A percentile compares a stretch with the other conserved stretches of the same genome.
phyloP scores from a whole-genome alignment of 306 rosid species.

The Hylodesmum podocarpum region DNA sequence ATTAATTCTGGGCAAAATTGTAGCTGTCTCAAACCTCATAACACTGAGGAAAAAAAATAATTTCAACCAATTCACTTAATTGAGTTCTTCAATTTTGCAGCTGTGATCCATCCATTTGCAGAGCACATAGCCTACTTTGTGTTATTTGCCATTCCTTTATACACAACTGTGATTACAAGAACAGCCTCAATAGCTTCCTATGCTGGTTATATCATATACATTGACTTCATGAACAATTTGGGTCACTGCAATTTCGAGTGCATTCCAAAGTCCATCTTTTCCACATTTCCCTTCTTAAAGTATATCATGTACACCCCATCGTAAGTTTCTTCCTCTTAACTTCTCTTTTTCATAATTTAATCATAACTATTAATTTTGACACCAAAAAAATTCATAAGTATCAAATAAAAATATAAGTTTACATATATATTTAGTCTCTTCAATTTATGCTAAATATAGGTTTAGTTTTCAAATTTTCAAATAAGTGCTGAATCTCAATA shows the following conservation, averaged over 20 bases:
- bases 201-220: constrained; percentile 39
- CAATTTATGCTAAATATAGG: too few relatives aligned
- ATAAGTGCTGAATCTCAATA: too few relatives aligned
- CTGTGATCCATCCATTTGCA: constrained; percentile 79
- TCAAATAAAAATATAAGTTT: too few relatives aligned
- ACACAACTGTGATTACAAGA: constrained; percentile 30
- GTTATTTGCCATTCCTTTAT: constrained; percentile 56
- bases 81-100: constrained; percentile 36
- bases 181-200: constrained; percentile 52
- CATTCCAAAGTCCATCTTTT: constrained; percentile 51
- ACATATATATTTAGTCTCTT: too few relatives aligned
- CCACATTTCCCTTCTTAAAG: constrained; percentile 57
- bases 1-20: neutral
- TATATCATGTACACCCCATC: constrained; percentile 63
- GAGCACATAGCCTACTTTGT: constrained; percentile 61
- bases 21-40: neutral
- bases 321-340: constrained; percentile 44
- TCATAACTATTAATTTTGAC: too few relatives aligned
- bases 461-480: too few relatives aligned
- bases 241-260: constrained; percentile 82
- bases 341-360: too few relatives aligned
- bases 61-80: neutral
- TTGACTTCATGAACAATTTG: constrained; percentile 80
- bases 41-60: neutral
- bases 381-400: too few relatives aligned